Percentiles rank a stretch among this genome's conserved stretches.
phyloP scores from a whole-genome alignment of 805 yeast species.

The Limtongia smithiae region DNA sequence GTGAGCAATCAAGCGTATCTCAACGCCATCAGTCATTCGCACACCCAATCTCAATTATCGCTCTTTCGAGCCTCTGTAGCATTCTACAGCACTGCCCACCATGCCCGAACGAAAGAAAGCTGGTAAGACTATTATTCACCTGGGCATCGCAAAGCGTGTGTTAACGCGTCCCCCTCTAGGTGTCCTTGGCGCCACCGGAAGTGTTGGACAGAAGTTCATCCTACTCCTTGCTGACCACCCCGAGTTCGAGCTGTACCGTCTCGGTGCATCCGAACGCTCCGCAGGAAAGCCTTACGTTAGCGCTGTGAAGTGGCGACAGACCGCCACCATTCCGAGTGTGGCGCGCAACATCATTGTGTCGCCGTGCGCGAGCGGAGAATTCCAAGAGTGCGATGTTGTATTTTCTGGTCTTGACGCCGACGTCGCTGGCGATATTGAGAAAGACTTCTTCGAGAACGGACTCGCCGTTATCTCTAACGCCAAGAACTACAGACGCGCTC shows the following conservation, averaged over 20 bases:
- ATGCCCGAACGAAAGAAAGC: slow-evolving; percentile 3
- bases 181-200: slow-evolving; percentile 96
- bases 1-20: no score
- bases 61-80: no score
- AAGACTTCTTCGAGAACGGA: slow-evolving; percentile 76
- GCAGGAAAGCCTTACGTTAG: slow-evolving; percentile 85
- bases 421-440: slow-evolving; percentile 83
- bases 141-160: no score
- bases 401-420: slow-evolving; percentile 94
- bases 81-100: not conserved
- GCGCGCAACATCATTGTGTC: slow-evolving; percentile 63
- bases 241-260: slow-evolving; percentile 73
- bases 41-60: no score
- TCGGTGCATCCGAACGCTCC: slow-evolving; percentile 92
- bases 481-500: slow-evolving; percentile 86
- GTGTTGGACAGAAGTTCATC: slow-evolving; percentile 95
- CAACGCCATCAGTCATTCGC: no score
- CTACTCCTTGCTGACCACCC: slow-evolving; percentile 82
- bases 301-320: slow-evolving; percentile 94
- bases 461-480: slow-evolving; percentile 89
- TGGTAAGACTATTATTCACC: slow-evolving; percentile 40
- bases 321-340: slow-evolving; percentile 67
- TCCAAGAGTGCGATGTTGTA: slow-evolving; percentile 87
- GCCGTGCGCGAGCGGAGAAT: slow-evolving; percentile 73
- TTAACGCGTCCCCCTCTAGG: slow-evolving; percentile 53